Conservation (phyloP, 768 basidiomycete genomes). For the Exidia glandulosa region DNA sequence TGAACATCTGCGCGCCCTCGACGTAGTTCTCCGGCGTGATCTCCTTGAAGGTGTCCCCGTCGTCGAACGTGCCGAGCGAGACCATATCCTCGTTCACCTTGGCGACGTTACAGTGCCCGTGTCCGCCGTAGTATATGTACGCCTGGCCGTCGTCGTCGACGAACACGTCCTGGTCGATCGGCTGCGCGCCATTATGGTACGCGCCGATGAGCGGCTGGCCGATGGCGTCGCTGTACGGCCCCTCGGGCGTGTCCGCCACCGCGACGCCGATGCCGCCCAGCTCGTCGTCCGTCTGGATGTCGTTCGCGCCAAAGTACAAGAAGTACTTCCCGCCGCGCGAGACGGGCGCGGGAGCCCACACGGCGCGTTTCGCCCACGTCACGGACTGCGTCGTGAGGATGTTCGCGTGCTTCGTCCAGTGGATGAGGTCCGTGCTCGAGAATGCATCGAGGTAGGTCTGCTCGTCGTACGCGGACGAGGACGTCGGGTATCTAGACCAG, state of each 20-base stretch:
- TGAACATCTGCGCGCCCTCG: background rate
- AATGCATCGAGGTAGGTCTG: background rate
- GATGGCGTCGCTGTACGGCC: background rate
- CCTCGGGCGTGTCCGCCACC: background rate
- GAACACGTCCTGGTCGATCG: background rate
- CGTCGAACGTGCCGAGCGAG: background rate
- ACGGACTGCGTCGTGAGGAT: background rate
- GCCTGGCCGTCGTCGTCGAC: background rate
- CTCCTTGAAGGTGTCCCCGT: background rate
- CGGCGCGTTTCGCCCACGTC: background rate
- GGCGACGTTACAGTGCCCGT: background rate
- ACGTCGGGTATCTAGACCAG: background rate
- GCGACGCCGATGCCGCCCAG: background rate
- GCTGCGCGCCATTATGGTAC: background rate
- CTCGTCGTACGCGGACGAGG: background rate
- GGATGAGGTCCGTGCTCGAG: background rate
- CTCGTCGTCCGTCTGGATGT: background rate
- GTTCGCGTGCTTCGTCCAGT: background rate
- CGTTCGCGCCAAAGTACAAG: background rate
- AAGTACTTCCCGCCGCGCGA: background rate
- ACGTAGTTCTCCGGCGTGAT: background rate
- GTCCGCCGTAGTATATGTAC: background rate
- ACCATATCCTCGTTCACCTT: background rate
- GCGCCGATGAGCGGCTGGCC: background rate
- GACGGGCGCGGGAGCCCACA: background rate